phyloP scores from a whole-genome alignment of 192 early-diverging fungal species.

The Coemansia interrupta region DNA sequence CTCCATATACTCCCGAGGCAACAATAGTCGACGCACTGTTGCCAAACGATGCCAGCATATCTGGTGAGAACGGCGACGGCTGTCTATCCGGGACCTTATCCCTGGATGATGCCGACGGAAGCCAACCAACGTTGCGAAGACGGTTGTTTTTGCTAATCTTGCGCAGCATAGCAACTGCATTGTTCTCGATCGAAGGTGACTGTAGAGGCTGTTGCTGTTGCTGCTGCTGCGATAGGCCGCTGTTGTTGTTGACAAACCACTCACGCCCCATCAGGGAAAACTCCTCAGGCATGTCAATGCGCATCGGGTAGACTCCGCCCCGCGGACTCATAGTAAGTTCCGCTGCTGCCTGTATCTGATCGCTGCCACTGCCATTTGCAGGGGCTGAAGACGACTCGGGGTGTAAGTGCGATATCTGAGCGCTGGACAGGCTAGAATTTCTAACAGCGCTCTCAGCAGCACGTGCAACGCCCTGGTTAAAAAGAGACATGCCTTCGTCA shows the following conservation, averaged over 20 bases:
- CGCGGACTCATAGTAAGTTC: too few species aligned
- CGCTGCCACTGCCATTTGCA: not conserved
- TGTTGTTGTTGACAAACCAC: constrained; percentile 15
- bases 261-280: constrained; percentile 20
- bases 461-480: constrained; percentile 6
- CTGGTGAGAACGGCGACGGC: constrained; percentile 11
- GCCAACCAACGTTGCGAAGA: constrained; percentile 4
- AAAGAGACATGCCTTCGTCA: constrained; percentile 5
- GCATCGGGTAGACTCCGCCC: constrained; percentile 12
- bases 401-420: not conserved
- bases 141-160: constrained; percentile 42
- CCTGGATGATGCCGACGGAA: not conserved
- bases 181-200: constrained; percentile 37
- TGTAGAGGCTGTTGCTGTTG: constrained; percentile 17
- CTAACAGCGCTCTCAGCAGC: constrained; percentile 3
- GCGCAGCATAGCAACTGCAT: constrained; percentile 43
- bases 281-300: constrained; percentile 21
- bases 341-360: not conserved
- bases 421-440: not conserved
- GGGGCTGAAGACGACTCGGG: not conserved
- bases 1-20: not conserved
- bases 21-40: not conserved
- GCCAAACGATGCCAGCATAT: constrained; percentile 2
- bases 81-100: constrained; percentile 5
- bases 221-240: constrained; percentile 6